phyloP scores from a whole-genome alignment of 805 yeast species.

The Lipomyces oligophaga region DNA sequence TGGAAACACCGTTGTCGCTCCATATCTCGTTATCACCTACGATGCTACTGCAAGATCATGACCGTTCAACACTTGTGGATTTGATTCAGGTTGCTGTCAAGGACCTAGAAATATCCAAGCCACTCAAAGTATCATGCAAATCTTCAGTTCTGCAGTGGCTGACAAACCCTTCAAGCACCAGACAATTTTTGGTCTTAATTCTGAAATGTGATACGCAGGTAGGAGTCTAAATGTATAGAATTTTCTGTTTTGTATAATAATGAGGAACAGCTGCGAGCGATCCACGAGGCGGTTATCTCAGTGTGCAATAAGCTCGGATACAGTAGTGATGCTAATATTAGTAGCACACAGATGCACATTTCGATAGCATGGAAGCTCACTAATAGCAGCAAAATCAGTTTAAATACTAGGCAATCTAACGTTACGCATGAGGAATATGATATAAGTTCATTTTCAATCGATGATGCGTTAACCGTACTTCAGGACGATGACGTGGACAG shows the following conservation, averaged over 20 bases:
- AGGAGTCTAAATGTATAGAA: no score
- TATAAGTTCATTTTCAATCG: no score
- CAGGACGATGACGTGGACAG: neutral
- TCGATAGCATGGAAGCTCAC: constrained; percentile 23
- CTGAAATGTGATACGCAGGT: no score
- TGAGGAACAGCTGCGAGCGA: no score
- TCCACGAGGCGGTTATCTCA: no score
- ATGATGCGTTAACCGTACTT: no score
- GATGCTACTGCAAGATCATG: constrained; percentile 12
- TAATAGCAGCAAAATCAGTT: neutral
- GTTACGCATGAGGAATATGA: neutral
- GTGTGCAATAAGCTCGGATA: no score
- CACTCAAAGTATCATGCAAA: constrained; percentile 3
- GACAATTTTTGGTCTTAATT: no score
- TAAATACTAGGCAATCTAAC: neutral
- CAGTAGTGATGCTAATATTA: no score
- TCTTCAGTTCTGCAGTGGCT: constrained; percentile 15
- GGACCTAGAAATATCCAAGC: neutral
- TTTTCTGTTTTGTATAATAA: no score
- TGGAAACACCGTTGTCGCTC: constrained; percentile 20
- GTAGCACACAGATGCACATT: no score
- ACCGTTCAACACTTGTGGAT: constrained; percentile 7
- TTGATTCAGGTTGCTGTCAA: constrained; percentile 2
- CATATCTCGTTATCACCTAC: constrained; percentile 25
- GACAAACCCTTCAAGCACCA: constrained; percentile 13